Evolutionary conservation across 495 filamentous ascomycete genomes (phyloP), one percentile per base, ranked within the genome.

Genomic region (Penicillium robsamsonii): DNA sequence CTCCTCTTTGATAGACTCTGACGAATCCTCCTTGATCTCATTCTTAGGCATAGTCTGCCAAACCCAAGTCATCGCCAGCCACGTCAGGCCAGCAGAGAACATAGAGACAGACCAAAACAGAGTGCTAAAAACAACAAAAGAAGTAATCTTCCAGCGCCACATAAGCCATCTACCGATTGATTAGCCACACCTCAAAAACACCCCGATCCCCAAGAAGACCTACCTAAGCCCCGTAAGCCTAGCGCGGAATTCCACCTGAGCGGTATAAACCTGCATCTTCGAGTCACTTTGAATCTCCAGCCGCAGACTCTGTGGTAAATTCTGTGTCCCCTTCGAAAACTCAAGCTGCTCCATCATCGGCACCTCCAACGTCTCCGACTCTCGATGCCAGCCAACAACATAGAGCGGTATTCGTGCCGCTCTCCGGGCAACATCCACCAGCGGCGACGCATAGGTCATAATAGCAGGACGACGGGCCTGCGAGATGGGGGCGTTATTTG

Each of bases 101-200:
- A 96, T 78, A 60, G 89, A 89, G 2, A 81, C 74, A 9, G 66
- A 68, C 92, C 91, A 97, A 69, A 97, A 96, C 25, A 81, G 43
- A 4, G 65, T 71, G 4, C 83, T 88, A 51, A 87, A 87, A 2
- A 88, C 58, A 1, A 88, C 38, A 58, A 91, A 90, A 11, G 84
- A 83, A 1, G 84, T 67, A 29, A 92, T 56, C 35, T 86, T 84
- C 72, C 90, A 86, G 22, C 87, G 82, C 58, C 90, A 92, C 89
- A 98, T 96, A 27, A 90, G 63, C 87, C 89, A 92, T 54, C 87
- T 81, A 49, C 46, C 2, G 31, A 17, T 4, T 10, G 18, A 31
- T 66, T 46, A 61, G 65, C 58, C 42, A 62, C 18, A 12, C 8
- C 35, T 9, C 35, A 8, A n/a, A 18, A 17, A 15, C 18, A 35